phyloP scores from a whole-genome alignment of 495 filamentous ascomycete genomes.

The Neurospora sp. region DNA sequence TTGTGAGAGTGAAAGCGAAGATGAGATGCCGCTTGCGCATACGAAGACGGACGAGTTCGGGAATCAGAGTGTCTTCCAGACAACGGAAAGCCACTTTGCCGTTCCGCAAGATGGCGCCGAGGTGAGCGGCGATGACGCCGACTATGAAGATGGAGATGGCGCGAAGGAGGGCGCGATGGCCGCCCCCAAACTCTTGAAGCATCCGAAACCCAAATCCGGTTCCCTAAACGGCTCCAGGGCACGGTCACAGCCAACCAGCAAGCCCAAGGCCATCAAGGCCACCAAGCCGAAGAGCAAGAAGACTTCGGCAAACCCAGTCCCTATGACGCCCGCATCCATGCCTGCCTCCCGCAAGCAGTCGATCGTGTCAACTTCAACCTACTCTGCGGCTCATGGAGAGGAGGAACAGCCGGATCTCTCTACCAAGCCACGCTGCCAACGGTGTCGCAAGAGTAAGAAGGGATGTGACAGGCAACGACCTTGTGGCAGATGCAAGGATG shows the following conservation, averaged over 20 bases:
- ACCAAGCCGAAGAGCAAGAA: slow-evolving; percentile 53
- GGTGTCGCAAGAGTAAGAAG: slow-evolving; percentile 98
- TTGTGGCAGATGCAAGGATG: slow-evolving; percentile 90
- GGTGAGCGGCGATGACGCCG: slow-evolving; percentile 60
- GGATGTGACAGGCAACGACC: slow-evolving; percentile 94
- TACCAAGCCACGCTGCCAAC: slow-evolving; percentile 92
- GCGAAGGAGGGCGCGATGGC: slow-evolving; percentile 20
- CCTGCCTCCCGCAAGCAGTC: slow-evolving; percentile 72
- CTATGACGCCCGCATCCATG: slow-evolving; percentile 61
- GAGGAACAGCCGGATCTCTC: slow-evolving; percentile 84
- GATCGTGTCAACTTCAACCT: slow-evolving; percentile 59
- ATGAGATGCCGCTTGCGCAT: slow-evolving; percentile 52
- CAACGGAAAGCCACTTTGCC: slow-evolving; percentile 52
- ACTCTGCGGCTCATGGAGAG: slow-evolving; percentile 53
- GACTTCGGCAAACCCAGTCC: slow-evolving; percentile 29
- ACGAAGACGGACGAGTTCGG: slow-evolving; percentile 49
- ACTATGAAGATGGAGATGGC: slow-evolving; percentile 53
- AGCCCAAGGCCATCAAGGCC: slow-evolving; percentile 33
- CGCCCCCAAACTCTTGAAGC: slow-evolving; percentile 26
- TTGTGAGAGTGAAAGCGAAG: slow-evolving; percentile 66
- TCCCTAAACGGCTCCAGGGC: slow-evolving; percentile 20
- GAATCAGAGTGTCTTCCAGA: slow-evolving; percentile 40
- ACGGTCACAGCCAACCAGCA: slow-evolving; percentile 19
- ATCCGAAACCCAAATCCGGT: slow-evolving; percentile 31
- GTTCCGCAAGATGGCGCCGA: slow-evolving; percentile 58